Base-by-base conservation (phyloP, 164 flowering plant species). In the Stephania yunnanensis region DNA sequence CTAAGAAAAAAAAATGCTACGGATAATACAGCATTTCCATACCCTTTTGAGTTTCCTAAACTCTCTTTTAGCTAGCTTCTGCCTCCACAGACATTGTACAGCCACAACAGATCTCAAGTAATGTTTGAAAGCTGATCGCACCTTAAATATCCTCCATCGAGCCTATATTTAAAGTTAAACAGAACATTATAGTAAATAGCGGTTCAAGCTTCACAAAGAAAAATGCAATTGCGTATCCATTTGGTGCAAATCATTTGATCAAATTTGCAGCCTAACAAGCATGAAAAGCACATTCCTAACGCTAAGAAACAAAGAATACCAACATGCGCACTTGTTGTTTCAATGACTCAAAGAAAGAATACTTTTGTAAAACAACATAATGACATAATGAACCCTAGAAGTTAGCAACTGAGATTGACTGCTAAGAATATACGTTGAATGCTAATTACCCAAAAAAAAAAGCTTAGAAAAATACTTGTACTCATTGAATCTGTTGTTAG, bases 51-150 rank as follows among this genome's bases (percentile, higher is more conserved):
- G 99, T 84, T 87, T 89, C 65, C 85, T 80, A 31, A 96, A 78
- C 75, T 89, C 92, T 82, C 93, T 85, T 83, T 82, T 96, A 17
- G 99, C 98, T 70, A 88, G 75, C 80, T 87, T 94, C 77, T 74
- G 84, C 84, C 99, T 88, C 99, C 99, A 94, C 61, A 86, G 88
- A 83, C 97, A 88, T 79, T 96, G 99, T 68, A 94, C 76, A 19
- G 91, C 87, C 44, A 94, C 77, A n/a, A 92, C 83, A 52, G 87
- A 81, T 53, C 78, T 70, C 76, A 87, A 90, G 69, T 85, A 84
- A 64, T 78, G 83, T 5, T 73, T 81, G 81, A 86, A 88, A 75
- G 80, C 80, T 71, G 83, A 79, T 31, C 85, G 87, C 53, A 86
- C 82, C 81, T 82, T 91, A 82, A 73, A 81, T 93, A 88, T 89